A percentile compares a stretch with the other conserved stretches of the same genome.
phyloP scores from a whole-genome alignment of 352 stramenopile genomes.

The Pythium periplocum region DNA sequence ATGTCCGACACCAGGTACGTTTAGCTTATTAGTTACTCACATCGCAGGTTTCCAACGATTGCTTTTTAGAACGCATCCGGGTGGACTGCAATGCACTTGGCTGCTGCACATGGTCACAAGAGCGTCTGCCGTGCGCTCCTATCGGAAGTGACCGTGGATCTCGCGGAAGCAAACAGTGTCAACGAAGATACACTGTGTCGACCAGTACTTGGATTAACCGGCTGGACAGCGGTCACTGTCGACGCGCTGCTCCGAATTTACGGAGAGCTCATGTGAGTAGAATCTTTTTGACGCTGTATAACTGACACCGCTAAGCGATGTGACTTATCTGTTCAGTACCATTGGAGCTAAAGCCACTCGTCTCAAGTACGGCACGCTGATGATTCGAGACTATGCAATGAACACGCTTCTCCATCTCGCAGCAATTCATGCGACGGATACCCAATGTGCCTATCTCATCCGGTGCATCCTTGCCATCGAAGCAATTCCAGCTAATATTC shows the following conservation, averaged over 20 bases:
- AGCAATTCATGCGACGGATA: constrained; percentile 27
- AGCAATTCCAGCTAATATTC: constrained; percentile 32
- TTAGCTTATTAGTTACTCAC: too few species aligned
- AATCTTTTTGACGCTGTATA: background rate
- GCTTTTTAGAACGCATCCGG: constrained; percentile 26
- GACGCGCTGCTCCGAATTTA: constrained; percentile 43
- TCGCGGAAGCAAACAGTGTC: constrained; percentile 2
- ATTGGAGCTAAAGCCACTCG: constrained; percentile 25
- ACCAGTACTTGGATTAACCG: background rate
- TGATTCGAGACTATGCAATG: constrained; percentile 51
- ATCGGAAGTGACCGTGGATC: background rate
- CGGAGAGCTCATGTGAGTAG: constrained; percentile 32
- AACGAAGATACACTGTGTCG: background rate
- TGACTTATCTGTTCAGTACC: constrained; percentile 12
- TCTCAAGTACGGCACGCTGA: constrained; percentile 39
- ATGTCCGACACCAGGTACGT: constrained; percentile 33
- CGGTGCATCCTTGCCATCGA: constrained; percentile 30
- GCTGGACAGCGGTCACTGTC: constrained; percentile 36
- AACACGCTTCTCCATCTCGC: constrained; percentile 52
- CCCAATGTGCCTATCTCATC: constrained; percentile 43
- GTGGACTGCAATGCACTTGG: constrained; percentile 41
- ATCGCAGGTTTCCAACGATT: too few species aligned
- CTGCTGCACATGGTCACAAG: constrained; percentile 33
- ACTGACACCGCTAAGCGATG: background rate
- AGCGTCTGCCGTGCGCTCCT: constrained; percentile 30